Evolutionary conservation across 108 stramenopile species (phyloP), one percentile per base, ranked within the genome.

Genomic region (Pseudonitzschia multiseries): DNA sequence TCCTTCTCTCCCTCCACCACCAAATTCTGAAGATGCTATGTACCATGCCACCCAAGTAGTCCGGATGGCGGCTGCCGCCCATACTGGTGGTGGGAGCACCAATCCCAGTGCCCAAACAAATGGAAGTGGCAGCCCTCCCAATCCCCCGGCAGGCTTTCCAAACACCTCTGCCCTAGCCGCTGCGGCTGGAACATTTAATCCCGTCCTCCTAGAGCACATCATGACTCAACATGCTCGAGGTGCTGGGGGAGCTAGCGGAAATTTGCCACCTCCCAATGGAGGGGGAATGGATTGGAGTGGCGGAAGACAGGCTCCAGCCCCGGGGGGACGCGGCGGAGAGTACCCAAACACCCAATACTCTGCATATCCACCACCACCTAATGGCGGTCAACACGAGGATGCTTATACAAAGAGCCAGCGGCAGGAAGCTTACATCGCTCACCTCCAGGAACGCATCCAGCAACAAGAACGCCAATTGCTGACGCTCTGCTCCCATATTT

Each of bases 381-480:
- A 28, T 14, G 18, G 32, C 20, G 32, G 32, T 20, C 32, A 41
- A 21, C 21, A 41, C 36, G 61, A 41, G 33, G 61, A 41, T 0
- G 32, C n/a, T 5, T 21, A 41, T 40, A 29, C 33, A 13, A 41
- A 62, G 18, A 26, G 54, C 20, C 61, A 33, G 36, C 61, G 36
- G 18, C 61, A 62, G n/a, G 61, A 62, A 33, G 61, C 36, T 3
- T 62, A 62, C n/a, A 62, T 62, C 31, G 32, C 61, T 20, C 61
- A 62, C 29, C 32, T 62, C 1, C 61, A 62, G 61, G 61, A 62
- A 20, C 61, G 61, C 20, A 62, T 62, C 36, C 61, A 62, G 31
- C 61, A 62, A 62, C 61, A 62, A 62, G 61, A 62, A 62, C 61
- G 61, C 8, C 61, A 62, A 33, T 29, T 62, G n/a, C 29, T 62